phyloP scores from a whole-genome alignment of 1,284 basidiomycete species.

The Mycosarcoma maydis region DNA sequence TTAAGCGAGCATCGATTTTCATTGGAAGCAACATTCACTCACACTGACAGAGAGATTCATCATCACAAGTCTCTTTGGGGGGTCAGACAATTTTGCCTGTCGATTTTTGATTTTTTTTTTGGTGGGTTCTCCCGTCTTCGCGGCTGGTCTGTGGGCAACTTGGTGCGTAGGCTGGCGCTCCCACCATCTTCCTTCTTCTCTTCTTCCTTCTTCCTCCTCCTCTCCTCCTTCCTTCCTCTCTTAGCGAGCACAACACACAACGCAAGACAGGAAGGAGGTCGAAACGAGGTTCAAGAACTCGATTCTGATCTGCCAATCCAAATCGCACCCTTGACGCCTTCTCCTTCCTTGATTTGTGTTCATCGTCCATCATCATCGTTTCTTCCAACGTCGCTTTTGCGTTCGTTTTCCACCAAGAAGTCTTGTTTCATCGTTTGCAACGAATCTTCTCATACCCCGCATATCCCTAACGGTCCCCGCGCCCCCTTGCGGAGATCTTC shows the following conservation, averaged over 20 bases:
- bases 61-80: too few relatives aligned
- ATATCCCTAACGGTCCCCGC: not conserved
- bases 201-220: conserved; percentile 43
- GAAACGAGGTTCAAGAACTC: conserved; percentile 50
- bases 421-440: too few relatives aligned
- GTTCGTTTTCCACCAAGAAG: conserved; percentile 8
- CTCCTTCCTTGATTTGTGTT: conserved; percentile 46
- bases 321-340: conserved; percentile 17
- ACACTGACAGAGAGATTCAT: not conserved
- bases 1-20: conserved; percentile 10
- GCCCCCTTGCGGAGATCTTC: not conserved
- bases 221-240: conserved; percentile 50
- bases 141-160: conserved; percentile 5
- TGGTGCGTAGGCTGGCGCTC: conserved; percentile 29
- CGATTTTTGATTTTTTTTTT: not conserved
- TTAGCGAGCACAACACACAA: conserved; percentile 46
- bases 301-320: conserved; percentile 47
- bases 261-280: conserved; percentile 56
- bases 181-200: conserved; percentile 50
- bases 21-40: not conserved
- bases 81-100: too few relatives aligned
- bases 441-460: not conserved
- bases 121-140: not conserved
- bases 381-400: conserved; percentile 9
- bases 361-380: conserved; percentile 23